Base-by-base conservation (phyloP, 306 rosid genomes). In the Prunus salicina region DNA sequence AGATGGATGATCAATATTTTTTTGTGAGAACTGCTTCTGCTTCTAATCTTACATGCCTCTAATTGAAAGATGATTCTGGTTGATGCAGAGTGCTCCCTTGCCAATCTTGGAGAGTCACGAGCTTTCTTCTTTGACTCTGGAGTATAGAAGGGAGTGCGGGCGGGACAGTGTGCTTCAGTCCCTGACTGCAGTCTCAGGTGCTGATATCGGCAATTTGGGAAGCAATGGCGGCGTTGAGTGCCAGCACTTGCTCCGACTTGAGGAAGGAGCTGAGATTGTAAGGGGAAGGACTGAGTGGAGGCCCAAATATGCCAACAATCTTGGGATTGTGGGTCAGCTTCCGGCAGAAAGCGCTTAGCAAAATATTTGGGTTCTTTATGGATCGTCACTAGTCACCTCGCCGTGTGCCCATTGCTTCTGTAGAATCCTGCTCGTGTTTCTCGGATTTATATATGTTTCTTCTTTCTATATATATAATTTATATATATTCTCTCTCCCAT, bases 81-180 rank as follows among this genome's bases (percentile, higher is more conserved):
- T 83, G 62, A 64, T 85, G 79, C 94, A 96, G 99, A 93, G 98
- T 91, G 96, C 99, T 76, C 99, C 99, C 0, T 91, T 79, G 77
- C 63, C 91, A 69, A 91, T 96, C 82, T 64, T 92, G 88, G 99
- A 96, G 93, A 96, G 98, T 80, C 97, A 89, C 24, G 98, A 91
- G 86, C 96, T 96, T 20, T 74, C 83, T 27, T 22, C 94, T 52
- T 53, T 96, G 91, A 89, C 97, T 69, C 72, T 96, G 84, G 98
- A 96, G 86, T 96, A 96, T 75, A 84, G 99, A 87, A 91, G 98
- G 89, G 99, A 96, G 86, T 96, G 99, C 65, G 97, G 96, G 71
- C 89, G 85, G 96, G 98, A 93, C 91, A 91, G 99, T 56, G 90
- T 92, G 81, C 93, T 96, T 82, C 88, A 86, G 78, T 96, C 99